These are phyloP conservation scores for Starmerella geochares DNA, from an alignment of 805 yeast genomes.

Conservation along the genomic window DNA sequence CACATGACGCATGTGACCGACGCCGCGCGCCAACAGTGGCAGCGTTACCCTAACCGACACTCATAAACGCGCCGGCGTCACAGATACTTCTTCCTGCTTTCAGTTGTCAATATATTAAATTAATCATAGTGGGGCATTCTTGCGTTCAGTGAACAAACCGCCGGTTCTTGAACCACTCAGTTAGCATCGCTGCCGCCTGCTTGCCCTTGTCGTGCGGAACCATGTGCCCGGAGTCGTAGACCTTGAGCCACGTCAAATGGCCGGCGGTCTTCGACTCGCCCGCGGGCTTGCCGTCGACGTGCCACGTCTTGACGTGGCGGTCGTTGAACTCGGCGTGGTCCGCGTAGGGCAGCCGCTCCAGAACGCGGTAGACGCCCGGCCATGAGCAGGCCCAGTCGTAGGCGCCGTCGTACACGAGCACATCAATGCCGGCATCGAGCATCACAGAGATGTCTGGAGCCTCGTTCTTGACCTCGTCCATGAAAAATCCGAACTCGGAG, in stretches of 20 bases:
- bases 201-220: constrained; percentile 86
- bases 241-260: constrained; percentile 68
- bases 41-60: background rate
- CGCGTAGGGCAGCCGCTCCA: constrained; percentile 58
- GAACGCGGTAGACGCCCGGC: constrained; percentile 89
- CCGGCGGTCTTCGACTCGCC: constrained; percentile 72
- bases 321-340: constrained; percentile 45
- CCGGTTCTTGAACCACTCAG: constrained; percentile 54
- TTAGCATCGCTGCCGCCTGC: constrained; percentile 65
- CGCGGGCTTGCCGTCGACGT: constrained; percentile 37
- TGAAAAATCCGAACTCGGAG: constrained; percentile 70
- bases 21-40: background rate
- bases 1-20: background rate
- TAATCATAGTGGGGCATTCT: too few species aligned
- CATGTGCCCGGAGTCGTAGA: constrained; percentile 92
- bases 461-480: constrained; percentile 90
- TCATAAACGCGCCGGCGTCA: too few species aligned
- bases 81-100: too few species aligned
- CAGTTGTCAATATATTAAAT: too few species aligned
- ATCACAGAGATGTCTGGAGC: constrained; percentile 59
- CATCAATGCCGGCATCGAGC: constrained; percentile 66
- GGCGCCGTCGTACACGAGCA: constrained; percentile 88
- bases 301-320: constrained; percentile 32
- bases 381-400: constrained; percentile 94
- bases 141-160: constrained; percentile 7